phyloP scores from a whole-genome alignment of 306 rosid species.

The Astragalus glycyphyllos region DNA sequence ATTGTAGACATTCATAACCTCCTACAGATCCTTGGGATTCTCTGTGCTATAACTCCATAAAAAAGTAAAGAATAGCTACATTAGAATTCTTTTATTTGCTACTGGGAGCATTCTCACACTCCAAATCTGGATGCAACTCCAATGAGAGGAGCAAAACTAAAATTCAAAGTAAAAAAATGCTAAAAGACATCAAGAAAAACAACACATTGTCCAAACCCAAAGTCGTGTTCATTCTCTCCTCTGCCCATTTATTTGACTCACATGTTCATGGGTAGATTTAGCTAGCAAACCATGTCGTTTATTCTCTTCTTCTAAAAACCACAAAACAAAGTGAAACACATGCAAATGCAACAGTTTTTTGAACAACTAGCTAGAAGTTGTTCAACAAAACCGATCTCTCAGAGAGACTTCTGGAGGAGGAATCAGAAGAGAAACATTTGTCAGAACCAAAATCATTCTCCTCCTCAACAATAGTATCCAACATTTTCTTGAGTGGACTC shows the following conservation, averaged over 20 bases:
- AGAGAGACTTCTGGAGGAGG: slow-evolving; percentile 15
- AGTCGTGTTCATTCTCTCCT: slow-evolving; percentile 31
- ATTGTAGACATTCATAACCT: neutral
- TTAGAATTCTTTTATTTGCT: slow-evolving; percentile 1
- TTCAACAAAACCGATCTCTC: slow-evolving; percentile 35
- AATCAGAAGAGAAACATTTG: slow-evolving; percentile 32
- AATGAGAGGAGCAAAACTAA: neutral
- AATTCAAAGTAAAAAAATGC: neutral
- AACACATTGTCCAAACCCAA: slow-evolving; percentile 40
- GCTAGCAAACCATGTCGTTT: slow-evolving; percentile 19
- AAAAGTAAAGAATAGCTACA: slow-evolving; percentile 17
- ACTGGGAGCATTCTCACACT: neutral
- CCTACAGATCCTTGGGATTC: slow-evolving; percentile 26
- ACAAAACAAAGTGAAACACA: no score
- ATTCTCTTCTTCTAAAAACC: slow-evolving; percentile 30
- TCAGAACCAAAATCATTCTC: slow-evolving; percentile 47
- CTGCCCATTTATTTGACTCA: slow-evolving; percentile 42
- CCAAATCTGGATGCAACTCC: slow-evolving; percentile 9
- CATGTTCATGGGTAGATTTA: neutral
- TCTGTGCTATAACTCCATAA: slow-evolving; percentile 34
- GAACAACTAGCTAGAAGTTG: slow-evolving; percentile 24
- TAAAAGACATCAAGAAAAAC: slow-evolving; percentile 41
- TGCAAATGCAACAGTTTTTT: neutral
- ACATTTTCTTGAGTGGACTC: slow-evolving; percentile 40
- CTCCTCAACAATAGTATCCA: slow-evolving; percentile 59